A percentile compares a stretch with the other conserved stretches of the same genome.
phyloP scores from a whole-genome alignment of 805 yeast species.

The Hanseniaspora lindneri region DNA sequence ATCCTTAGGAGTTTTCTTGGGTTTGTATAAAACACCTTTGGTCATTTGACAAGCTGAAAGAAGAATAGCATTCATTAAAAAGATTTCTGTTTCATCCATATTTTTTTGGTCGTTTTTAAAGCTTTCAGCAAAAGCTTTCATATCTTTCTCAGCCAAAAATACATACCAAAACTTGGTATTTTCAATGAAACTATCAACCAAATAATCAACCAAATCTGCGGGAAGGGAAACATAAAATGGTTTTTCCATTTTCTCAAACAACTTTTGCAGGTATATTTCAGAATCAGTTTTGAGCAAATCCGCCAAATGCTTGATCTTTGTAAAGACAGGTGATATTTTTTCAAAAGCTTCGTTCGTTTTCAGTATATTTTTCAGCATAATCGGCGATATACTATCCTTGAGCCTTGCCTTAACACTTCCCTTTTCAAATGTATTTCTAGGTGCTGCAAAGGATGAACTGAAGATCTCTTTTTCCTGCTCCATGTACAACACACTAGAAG shows the following conservation, averaged over 20 bases:
- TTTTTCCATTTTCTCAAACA: slow-evolving; percentile 3
- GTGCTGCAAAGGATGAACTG: background rate
- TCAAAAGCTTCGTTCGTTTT: background rate
- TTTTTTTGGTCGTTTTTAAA: slow-evolving; percentile 4
- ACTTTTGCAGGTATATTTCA: slow-evolving; percentile 12
- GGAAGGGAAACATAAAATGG: slow-evolving; percentile 11
- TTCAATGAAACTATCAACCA: background rate
- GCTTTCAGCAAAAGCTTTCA: background rate
- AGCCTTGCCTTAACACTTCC: background rate
- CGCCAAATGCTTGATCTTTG: slow-evolving; percentile 6
- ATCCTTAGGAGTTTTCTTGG: background rate
- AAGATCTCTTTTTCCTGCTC: slow-evolving; percentile 14
- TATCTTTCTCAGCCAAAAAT: background rate
- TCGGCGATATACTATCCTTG: background rate
- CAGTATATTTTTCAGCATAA: background rate
- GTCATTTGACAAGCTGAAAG: slow-evolving; percentile 7
- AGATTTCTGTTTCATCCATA: slow-evolving; percentile 10
- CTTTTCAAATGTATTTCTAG: background rate
- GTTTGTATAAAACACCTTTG: background rate
- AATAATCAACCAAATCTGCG: background rate
- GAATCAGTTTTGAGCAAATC: slow-evolving; percentile 13
- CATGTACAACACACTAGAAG: background rate
- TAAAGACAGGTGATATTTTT: background rate
- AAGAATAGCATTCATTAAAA: slow-evolving; percentile 7
- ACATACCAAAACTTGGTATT: background rate